Evolutionary conservation across 768 basidiomycete genomes (phyloP), one percentile per base, ranked within the genome.

Genomic region (Boletus coccyginus): DNA sequence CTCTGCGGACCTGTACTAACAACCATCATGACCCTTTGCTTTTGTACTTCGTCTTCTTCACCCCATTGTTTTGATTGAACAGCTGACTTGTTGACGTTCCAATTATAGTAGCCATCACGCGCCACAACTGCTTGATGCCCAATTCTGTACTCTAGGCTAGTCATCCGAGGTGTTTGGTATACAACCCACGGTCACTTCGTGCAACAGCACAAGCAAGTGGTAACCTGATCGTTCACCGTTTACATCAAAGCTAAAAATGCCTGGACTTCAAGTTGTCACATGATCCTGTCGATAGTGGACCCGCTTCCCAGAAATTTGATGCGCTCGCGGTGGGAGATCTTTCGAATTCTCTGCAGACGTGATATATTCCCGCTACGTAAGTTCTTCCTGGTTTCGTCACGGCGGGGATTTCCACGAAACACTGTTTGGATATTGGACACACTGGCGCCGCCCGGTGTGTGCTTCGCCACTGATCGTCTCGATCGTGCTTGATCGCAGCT

Each of bases 61-160:
- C 54, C 46, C 24, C 57, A 52, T 27, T 51, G 55, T 59, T 60
- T 66, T 61, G 52, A 57, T 62, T 61, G 56, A 45, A 59, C 50
- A 46, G 33, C 56, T 35, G 13, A 42, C 53, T 46, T 32, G 46
- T 52, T 16, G 33, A 55, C 41, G 41, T 48, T 56, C 19, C 38
- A 55, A 33, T 58, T n/a, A 52, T 44, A 59, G 50, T 52, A 50
- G 27, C 42, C 41, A 41, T 53, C 41, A 31, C 56, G 55, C 43
- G 27, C 56, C 56, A 49, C 52, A 53, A 27, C 27, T 5, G 27
- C 27, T 27, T 55, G n/a, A 33, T 44, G 12, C 43, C 42, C 47
- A 53, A 24, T 40, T 11, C 33, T 55, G 57, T 55, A 58, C 58
- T 55, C 41, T 58, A 49, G 17, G 17, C 31, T 46, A 36, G 50